Conservation (phyloP, 192 early-diverging fungal species). For the Coemansia sp. region DNA sequence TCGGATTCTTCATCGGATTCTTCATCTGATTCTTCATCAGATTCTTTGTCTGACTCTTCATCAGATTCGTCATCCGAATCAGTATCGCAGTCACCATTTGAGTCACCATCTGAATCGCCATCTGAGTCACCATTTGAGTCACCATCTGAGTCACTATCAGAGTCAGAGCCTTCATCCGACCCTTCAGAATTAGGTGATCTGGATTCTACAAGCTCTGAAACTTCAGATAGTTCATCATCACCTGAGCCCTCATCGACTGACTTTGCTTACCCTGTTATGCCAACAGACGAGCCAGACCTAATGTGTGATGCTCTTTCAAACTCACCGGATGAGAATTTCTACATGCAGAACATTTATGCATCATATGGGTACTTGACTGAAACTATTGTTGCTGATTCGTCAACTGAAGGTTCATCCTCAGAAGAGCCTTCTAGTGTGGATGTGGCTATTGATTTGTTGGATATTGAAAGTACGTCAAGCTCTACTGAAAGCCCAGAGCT, state of each 20-base stretch:
- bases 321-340: not conserved
- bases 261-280: constrained; percentile 6
- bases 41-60: too few species aligned
- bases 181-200: not conserved
- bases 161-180: not conserved
- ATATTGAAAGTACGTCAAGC: not conserved
- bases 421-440: not conserved
- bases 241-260: constrained; percentile 5
- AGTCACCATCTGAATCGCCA: not conserved
- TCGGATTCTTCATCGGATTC: too few species aligned
- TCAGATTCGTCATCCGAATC: too few species aligned
- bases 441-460: not conserved
- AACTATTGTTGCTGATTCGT: not conserved
- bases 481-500: too few species aligned
- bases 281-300: constrained; percentile 4
- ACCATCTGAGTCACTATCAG: not conserved
- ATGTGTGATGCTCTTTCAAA: not conserved
- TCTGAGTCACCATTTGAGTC: not conserved
- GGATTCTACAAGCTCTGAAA: constrained; percentile 1
- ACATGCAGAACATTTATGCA: constrained; percentile 9
- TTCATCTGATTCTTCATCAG: too few species aligned
- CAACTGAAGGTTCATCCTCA: too few species aligned
- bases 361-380: constrained; percentile 7
- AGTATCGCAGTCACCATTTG: not conserved
- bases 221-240: not conserved